phyloP scores from a whole-genome alignment of 768 basidiomycete genomes.

The Tulasnella sp. region DNA sequence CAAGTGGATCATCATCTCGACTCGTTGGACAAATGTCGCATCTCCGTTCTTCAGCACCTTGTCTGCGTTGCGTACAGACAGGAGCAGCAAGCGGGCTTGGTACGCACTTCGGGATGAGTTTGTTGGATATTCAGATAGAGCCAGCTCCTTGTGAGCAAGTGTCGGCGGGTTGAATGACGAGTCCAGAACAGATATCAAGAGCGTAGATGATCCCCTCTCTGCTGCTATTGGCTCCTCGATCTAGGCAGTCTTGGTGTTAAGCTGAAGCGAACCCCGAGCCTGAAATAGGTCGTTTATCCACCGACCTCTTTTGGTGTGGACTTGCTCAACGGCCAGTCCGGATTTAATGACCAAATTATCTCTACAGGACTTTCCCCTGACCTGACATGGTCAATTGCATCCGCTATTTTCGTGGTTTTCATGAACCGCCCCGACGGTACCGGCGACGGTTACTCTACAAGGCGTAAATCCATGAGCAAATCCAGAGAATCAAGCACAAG shows the following conservation, averaged over 20 bases:
- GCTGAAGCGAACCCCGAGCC: too few species aligned
- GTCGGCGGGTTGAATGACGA: slow-evolving; percentile 93
- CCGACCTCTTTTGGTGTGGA: too few species aligned
- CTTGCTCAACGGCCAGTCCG: slow-evolving; percentile 70
- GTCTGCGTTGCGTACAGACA: slow-evolving; percentile 81
- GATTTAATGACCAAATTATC: slow-evolving; percentile 49
- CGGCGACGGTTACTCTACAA: not conserved
- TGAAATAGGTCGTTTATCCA: too few species aligned
- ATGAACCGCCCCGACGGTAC: not conserved
- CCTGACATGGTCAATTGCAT: not conserved
- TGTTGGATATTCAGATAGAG: slow-evolving; percentile 21
- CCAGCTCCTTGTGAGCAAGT: slow-evolving; percentile 68
- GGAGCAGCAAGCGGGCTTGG: slow-evolving; percentile 63
- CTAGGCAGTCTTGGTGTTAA: not conserved
- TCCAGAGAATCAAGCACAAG: not conserved
- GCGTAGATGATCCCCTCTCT: slow-evolving; percentile 15
- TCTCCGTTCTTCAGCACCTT: slow-evolving; percentile 61
- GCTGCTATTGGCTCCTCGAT: not conserved
- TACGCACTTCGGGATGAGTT: slow-evolving; percentile 28
- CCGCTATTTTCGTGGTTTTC: not conserved
- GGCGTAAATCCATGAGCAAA: not conserved
- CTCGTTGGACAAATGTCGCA: slow-evolving; percentile 61
- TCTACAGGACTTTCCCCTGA: slow-evolving; percentile 30
- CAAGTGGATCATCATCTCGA: slow-evolving; percentile 79
- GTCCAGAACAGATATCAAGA: slow-evolving; percentile 68